Conservation (phyloP, 371 early-diverging fungal species). For the Cokeromyces recurvatus region DNA sequence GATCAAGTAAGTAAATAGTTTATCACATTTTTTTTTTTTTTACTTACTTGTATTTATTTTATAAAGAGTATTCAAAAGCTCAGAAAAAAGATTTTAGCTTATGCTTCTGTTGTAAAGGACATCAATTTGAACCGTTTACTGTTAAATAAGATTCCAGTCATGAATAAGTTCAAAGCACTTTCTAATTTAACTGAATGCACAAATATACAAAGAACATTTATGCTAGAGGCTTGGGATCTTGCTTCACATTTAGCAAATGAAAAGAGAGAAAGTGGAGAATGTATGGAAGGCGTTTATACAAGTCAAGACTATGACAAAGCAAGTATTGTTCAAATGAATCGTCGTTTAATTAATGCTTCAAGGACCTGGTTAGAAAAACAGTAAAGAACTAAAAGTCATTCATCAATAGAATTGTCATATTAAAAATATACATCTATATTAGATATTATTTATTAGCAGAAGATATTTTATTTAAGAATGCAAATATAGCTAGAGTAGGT, state of each 20-base stretch:
- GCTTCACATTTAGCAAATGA: constrained; percentile 4
- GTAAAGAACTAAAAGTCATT: constrained; percentile 1
- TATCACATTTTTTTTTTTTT: too few relatives aligned
- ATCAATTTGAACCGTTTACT: constrained; percentile 6
- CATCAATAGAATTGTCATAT: too few relatives aligned
- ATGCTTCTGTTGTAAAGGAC: neutral
- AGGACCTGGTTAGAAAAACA: constrained; percentile 12
- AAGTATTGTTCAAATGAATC: neutral
- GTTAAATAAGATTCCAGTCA: neutral
- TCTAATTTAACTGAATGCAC: neutral
- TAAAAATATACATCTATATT: too few relatives aligned
- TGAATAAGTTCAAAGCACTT: neutral
- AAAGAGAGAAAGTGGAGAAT: too few relatives aligned
- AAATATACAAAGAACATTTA: neutral
- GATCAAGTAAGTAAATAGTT: neutral
- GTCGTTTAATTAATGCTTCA: constrained; percentile 2
- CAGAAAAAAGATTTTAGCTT: neutral
- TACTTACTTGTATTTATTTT: too few relatives aligned
- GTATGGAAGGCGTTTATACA: too few relatives aligned
- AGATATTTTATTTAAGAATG: constrained; percentile 10
- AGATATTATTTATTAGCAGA: constrained; percentile 7
- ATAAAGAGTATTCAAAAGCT: neutral
- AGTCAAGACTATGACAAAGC: neutral
- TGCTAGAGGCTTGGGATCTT: constrained; percentile 12
- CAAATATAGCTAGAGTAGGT: constrained; percentile 3